A percentile compares a stretch with the other conserved stretches of the same genome.
phyloP scores from a whole-genome alignment of 2,329 filamentous ascomycete species.

The Penicillium sp. region DNA sequence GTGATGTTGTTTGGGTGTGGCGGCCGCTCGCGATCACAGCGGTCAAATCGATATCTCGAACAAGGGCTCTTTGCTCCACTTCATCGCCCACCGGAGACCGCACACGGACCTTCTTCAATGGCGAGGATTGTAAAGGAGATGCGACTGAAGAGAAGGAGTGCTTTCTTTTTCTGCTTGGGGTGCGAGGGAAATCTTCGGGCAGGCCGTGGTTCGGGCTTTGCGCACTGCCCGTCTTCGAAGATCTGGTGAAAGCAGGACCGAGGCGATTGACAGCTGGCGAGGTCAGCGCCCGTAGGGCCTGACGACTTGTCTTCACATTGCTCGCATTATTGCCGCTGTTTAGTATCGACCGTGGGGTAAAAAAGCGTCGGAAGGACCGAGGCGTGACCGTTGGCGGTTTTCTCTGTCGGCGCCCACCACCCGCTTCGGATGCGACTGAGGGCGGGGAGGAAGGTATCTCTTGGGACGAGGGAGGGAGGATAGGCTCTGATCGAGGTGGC shows the following conservation, averaged over 20 bases:
- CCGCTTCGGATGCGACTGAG: slow-evolving; percentile 45
- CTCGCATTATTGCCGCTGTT: slow-evolving; percentile 39
- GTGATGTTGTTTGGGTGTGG: slow-evolving; percentile 17
- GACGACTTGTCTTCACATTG: slow-evolving; percentile 46
- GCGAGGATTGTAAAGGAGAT: slow-evolving; percentile 56
- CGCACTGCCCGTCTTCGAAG: slow-evolving; percentile 37
- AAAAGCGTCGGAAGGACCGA: slow-evolving; percentile 56
- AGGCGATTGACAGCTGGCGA: slow-evolving; percentile 48
- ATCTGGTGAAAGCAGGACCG: slow-evolving; percentile 47
- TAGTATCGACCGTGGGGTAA: slow-evolving; percentile 52
- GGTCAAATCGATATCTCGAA: slow-evolving; percentile 35
- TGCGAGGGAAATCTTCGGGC: slow-evolving; percentile 37
- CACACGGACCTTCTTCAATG: slow-evolving; percentile 48
- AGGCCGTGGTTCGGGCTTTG: slow-evolving; percentile 32
- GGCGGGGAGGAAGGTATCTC: slow-evolving; percentile 49
- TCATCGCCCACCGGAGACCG: slow-evolving; percentile 38
- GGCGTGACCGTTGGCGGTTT: slow-evolving; percentile 55
- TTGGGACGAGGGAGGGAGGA: slow-evolving; percentile 36
- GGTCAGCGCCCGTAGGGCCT: slow-evolving; percentile 50
- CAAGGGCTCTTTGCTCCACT: slow-evolving; percentile 31
- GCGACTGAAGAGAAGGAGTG: slow-evolving; percentile 50
- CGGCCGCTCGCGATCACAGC: slow-evolving; percentile 17
- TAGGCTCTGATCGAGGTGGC: slow-evolving; percentile 41
- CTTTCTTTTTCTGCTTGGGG: slow-evolving; percentile 51
- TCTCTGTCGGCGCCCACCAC: slow-evolving; percentile 43